phyloP scores from a whole-genome alignment of 768 basidiomycete genomes.

The Trametes gibbosa region DNA sequence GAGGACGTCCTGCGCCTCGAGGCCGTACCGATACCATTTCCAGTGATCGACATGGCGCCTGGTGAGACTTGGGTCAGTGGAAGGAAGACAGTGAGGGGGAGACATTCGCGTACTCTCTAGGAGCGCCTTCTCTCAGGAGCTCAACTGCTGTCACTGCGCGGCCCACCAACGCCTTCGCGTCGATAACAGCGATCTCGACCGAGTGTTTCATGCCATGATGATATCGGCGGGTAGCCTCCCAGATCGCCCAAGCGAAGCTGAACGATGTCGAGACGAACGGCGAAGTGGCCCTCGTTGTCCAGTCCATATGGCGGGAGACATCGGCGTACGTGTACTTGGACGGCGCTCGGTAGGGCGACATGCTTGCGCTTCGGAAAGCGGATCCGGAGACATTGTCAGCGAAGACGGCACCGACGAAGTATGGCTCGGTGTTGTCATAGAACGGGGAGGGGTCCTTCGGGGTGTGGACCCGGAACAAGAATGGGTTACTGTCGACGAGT shows the following conservation, averaged over 20 bases:
- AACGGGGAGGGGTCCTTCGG: conserved; percentile 58
- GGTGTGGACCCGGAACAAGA: conserved; percentile 79
- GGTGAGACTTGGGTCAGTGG: neutral
- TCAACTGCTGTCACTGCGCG: conserved; percentile 65
- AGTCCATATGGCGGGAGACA: conserved; percentile 69
- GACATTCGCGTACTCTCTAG: conserved; percentile 49
- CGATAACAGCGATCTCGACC: conserved; percentile 76
- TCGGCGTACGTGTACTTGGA: conserved; percentile 51
- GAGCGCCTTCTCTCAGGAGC: conserved; percentile 49
- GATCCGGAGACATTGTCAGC: conserved; percentile 34
- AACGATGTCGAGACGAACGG: conserved; percentile 75
- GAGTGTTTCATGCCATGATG: conserved; percentile 70
- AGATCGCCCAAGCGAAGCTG: conserved; percentile 79
- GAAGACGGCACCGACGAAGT: conserved; percentile 69
- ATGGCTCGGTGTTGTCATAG: conserved; percentile 54
- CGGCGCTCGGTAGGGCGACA: conserved; percentile 27
- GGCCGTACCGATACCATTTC: conserved; percentile 75
- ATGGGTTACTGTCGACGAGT: conserved; percentile 62
- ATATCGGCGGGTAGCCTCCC: conserved; percentile 79
- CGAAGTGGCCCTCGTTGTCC: conserved; percentile 70
- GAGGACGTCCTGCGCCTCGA: conserved; percentile 75
- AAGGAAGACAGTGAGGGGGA: neutral
- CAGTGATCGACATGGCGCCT: conserved; percentile 64
- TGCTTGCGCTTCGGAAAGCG: conserved; percentile 25
- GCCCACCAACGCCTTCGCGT: conserved; percentile 55